Base-by-base conservation (phyloP, 176 grass and related monocot genomes). In the Areca catechu region DNA sequence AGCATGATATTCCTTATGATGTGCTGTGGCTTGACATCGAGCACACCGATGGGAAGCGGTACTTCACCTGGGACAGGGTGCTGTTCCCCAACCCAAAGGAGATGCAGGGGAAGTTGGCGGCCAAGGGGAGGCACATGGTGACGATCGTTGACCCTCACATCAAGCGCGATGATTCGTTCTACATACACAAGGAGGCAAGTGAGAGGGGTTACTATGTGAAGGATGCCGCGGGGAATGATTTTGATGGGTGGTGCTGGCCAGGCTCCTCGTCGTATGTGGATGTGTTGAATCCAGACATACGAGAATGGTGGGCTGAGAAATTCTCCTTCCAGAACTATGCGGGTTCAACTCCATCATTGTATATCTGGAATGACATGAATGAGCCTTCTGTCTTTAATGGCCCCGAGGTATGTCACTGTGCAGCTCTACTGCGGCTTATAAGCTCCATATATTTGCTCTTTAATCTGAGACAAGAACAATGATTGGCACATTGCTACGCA, bases 361-460 rank as follows among this genome's bases (percentile, higher is more conserved):
- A 90, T 67, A 96, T 77, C 67, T 96, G 91, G 91, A 96, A 90
- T 62, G 91, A 96, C 72, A 96, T 96, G 91, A 96, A 96, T 43
- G 91, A 96, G 20, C 91, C 91, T 48, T 96, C 91, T 3, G 91
- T 96, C 72, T 96, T 96, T 71, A 96, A 96, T 70, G 91, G 91
- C 64, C 91, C 91, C 50, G 91, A 96, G 91, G 91, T 90, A 83
- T 25, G 30, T 34, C 7, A 34, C 1, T 34, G 1, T 43, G 34
- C 34, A 10, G 34, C 34, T 43, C 9, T 43, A 43, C 1, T 43
- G 34, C 14, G 34, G 34, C 34, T 43, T 43, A 43, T 43, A 43
- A 43, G 1, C 34, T 43, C 34, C 14, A 14, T 43, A 12, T 12
- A 0, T 43, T 43, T 12, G 34, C 34, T 12, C 10, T 12, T 29